Conservation (phyloP, 768 basidiomycete genomes). For the Pisolithus albus region DNA sequence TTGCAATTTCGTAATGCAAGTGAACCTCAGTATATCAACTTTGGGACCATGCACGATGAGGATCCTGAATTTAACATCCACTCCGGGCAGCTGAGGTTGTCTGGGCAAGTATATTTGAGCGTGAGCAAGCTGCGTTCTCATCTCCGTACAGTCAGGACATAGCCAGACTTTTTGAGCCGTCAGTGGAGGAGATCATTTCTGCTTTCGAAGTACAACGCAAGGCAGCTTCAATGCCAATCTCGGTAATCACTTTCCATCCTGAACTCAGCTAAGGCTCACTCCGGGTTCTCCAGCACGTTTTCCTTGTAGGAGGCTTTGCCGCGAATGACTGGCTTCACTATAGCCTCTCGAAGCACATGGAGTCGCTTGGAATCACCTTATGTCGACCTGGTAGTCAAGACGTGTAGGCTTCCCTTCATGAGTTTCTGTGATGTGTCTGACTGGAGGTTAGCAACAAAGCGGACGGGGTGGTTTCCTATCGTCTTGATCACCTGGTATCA, state of each 20-base stretch:
- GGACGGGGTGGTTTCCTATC: slow-evolving; percentile 37
- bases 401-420: slow-evolving; percentile 28
- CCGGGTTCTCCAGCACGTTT: slow-evolving; percentile 22
- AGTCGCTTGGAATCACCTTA: slow-evolving; percentile 32
- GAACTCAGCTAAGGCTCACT: not conserved
- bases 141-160: slow-evolving; percentile 26
- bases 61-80: slow-evolving; percentile 30
- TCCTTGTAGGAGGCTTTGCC: slow-evolving; percentile 47
- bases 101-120: slow-evolving; percentile 23
- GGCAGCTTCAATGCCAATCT: slow-evolving; percentile 18
- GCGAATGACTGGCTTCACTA: slow-evolving; percentile 41
- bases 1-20: slow-evolving; percentile 30
- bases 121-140: not conserved
- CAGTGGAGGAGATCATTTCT: slow-evolving; percentile 28
- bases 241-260: slow-evolving; percentile 10
- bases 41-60: slow-evolving; percentile 30
- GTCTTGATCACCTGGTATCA: slow-evolving; percentile 39
- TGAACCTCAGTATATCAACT: slow-evolving; percentile 32
- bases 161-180: slow-evolving; percentile 36
- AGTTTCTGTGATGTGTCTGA: not conserved
- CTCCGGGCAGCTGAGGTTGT: slow-evolving; percentile 31
- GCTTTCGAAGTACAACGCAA: slow-evolving; percentile 27
- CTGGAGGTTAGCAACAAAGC: slow-evolving; percentile 33
- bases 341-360: slow-evolving; percentile 33
- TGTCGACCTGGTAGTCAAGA: slow-evolving; percentile 37